phyloP scores from a whole-genome alignment of 2,329 filamentous ascomycete genomes.

The Colletotrichum graminicola region DNA sequence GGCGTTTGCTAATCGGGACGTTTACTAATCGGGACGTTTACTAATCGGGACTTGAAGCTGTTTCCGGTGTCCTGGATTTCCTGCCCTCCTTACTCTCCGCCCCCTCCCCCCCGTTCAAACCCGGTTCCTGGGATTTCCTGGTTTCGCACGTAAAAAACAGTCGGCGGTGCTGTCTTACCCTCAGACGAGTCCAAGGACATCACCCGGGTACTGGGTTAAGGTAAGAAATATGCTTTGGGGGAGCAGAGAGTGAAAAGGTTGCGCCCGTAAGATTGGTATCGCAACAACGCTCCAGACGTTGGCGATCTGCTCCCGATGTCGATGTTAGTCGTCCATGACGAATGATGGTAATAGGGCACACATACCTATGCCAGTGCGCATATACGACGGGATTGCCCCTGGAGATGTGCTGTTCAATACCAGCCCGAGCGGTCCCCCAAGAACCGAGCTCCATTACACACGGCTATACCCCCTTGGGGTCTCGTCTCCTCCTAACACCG shows the following conservation, averaged over 20 bases:
- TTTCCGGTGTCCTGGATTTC: constrained; percentile 8
- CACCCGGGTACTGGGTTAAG: constrained; percentile 7
- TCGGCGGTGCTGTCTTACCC: constrained; percentile 14
- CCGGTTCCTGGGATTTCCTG: constrained; percentile 8
- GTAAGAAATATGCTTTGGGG: not conserved
- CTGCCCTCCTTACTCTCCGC: not conserved
- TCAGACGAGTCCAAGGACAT: not conserved
- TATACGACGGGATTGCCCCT: not conserved
- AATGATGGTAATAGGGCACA: not conserved
- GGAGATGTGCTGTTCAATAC: too few species aligned
- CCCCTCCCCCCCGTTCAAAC: constrained; percentile 1
- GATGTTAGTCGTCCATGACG: not conserved
- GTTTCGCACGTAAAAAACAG: constrained; percentile 24
- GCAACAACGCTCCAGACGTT: constrained; percentile 11
- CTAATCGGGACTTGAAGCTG: not conserved
- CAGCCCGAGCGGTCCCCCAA: not conserved
- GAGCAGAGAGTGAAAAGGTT: not conserved
- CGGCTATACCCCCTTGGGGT: not conserved
- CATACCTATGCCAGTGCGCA: not conserved
- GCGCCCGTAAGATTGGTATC: constrained; percentile 5
- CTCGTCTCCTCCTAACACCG: not conserved
- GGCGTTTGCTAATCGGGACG: not conserved
- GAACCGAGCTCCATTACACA: not conserved
- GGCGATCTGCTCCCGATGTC: not conserved
- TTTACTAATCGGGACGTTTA: not conserved